These are phyloP conservation scores for Podaxis sp. DNA, from an alignment of 768 basidiomycete genomes.

Conservation along the genomic window DNA sequence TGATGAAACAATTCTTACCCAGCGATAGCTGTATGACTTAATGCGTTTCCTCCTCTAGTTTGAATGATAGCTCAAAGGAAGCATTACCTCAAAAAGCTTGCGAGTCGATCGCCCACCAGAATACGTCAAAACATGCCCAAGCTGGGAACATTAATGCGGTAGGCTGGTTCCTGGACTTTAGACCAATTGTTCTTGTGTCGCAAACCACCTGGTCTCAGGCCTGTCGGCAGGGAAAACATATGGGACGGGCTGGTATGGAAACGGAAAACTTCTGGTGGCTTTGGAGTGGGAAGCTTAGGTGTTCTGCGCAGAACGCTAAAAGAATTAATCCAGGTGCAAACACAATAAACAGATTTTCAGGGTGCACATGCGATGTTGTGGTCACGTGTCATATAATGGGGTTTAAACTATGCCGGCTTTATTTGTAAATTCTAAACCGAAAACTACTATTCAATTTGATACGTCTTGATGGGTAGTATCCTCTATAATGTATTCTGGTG, in stretches of 20 bases:
- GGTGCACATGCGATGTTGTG: neutral
- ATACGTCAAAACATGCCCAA: neutral
- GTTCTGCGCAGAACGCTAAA: neutral
- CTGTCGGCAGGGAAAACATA: neutral
- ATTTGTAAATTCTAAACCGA: neutral
- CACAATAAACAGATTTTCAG: neutral
- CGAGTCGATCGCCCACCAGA: neutral
- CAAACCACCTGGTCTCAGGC: neutral
- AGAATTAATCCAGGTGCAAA: neutral
- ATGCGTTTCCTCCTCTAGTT: neutral
- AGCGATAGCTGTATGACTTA: conserved; percentile 5
- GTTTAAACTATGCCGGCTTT: neutral
- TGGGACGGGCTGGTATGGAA: neutral
- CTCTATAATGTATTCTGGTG: no score
- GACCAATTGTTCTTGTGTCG: neutral
- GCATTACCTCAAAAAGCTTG: neutral
- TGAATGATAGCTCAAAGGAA: neutral
- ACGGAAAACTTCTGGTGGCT: neutral
- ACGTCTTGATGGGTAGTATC: neutral
- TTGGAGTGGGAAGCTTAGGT: neutral
- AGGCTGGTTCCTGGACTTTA: neutral
- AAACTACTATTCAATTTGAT: neutral
- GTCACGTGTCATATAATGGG: neutral
- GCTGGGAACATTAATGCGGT: neutral
- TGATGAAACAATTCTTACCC: neutral